Evolutionary conservation across 2,329 filamentous ascomycete genomes (phyloP).

Genomic region (Boeremia lycopersici): DNA sequence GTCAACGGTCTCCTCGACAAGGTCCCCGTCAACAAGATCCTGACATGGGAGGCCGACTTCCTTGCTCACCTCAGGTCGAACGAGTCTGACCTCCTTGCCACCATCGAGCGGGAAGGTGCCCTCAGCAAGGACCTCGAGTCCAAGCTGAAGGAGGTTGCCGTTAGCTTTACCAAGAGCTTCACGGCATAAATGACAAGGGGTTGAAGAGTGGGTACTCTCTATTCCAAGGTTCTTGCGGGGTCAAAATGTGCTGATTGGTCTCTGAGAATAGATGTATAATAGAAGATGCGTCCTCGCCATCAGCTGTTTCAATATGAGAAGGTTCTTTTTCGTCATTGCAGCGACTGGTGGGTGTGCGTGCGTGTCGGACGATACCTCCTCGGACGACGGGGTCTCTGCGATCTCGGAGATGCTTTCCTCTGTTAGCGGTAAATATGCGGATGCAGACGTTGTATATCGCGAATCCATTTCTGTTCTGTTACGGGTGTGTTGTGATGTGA

Average conservation of each 20-base stretch:
- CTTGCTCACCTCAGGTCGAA: slow-evolving; percentile 88
- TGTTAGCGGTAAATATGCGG: slow-evolving; percentile 36
- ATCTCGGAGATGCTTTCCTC: slow-evolving; percentile 28
- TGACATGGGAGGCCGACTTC: slow-evolving; percentile 94
- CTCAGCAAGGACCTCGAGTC: slow-evolving; percentile 93
- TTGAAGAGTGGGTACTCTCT: slow-evolving; percentile 47
- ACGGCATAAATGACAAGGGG: slow-evolving; percentile 44
- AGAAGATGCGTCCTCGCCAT: slow-evolving; percentile 49
- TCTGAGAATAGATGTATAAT: slow-evolving; percentile 49
- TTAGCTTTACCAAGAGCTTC: slow-evolving; percentile 94
- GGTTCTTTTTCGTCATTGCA: slow-evolving; percentile 36
- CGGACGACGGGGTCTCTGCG: slow-evolving; percentile 21
- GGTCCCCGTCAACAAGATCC: slow-evolving; percentile 89
- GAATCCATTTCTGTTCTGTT: slow-evolving; percentile 30
- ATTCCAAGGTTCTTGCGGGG: slow-evolving; percentile 43
- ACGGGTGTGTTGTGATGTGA: neutral
- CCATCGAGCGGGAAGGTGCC: slow-evolving; percentile 94
- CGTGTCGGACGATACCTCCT: slow-evolving; percentile 22
- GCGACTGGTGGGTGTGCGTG: slow-evolving; percentile 13
- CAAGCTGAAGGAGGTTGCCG: slow-evolving; percentile 77
- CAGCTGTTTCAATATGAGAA: slow-evolving; percentile 49
- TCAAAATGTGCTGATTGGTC: slow-evolving; percentile 49
- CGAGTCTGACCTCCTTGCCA: slow-evolving; percentile 80
- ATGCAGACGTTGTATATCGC: slow-evolving; percentile 35
- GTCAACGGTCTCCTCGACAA: slow-evolving; percentile 93